Evolutionary conservation across 176 grass and related monocot genomes (phyloP).

Genomic region (Urochloa ruziziensis): DNA sequence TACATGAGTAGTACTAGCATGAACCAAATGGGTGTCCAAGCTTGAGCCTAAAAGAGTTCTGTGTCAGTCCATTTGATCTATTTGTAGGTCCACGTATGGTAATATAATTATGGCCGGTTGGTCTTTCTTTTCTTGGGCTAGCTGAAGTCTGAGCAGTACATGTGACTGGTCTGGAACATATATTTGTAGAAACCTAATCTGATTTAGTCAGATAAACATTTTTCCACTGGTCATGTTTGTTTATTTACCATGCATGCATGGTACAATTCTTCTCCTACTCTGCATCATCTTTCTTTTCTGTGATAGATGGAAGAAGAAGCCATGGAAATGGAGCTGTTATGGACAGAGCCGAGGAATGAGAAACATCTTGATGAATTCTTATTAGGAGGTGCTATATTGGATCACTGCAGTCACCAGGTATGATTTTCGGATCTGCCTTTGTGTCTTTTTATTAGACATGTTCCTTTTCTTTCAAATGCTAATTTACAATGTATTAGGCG

Average conservation of each 20-base stretch:
- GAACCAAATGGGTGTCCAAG: no score
- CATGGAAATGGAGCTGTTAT: neutral
- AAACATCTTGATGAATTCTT: neutral
- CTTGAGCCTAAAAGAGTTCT: neutral
- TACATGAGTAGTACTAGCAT: no score
- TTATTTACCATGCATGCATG: neutral
- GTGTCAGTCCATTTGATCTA: neutral
- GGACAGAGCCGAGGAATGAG: neutral
- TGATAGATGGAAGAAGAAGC: neutral
- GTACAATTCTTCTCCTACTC: neutral
- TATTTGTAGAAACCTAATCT: neutral
- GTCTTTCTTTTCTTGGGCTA: neutral
- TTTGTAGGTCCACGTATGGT: neutral
- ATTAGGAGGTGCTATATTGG: neutral
- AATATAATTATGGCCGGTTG: neutral
- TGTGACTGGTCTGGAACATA: neutral
- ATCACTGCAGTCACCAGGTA: neutral
- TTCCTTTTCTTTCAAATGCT: neutral
- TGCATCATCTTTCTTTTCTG: neutral
- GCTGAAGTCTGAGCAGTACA: neutral
- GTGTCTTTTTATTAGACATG: no score
- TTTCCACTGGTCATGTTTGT: no score
- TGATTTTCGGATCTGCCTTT: neutral
- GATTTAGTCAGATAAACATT: no score
- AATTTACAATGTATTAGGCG: no score